phyloP scores from a whole-genome alignment of 805 yeast genomes.

The Starmerella stellata region DNA sequence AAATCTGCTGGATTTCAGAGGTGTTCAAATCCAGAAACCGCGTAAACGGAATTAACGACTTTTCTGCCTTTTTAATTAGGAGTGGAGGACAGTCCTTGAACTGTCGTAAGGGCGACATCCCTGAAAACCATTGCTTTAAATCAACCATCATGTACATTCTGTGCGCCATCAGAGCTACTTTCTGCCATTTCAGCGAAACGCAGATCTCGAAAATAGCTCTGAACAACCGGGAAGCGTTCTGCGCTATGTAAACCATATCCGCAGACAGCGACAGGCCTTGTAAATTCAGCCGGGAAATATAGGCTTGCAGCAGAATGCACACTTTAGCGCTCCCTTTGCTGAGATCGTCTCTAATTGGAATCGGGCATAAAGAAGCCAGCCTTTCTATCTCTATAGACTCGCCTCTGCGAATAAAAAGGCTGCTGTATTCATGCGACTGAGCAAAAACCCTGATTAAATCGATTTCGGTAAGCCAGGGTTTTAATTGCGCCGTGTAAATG shows the following conservation, averaged over 20 bases:
- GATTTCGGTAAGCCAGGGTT: slow-evolving; percentile 46
- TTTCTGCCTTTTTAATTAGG: slow-evolving; percentile 55
- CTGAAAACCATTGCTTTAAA: slow-evolving; percentile 59
- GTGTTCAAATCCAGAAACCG: slow-evolving; percentile 51
- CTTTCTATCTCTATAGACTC: slow-evolving; percentile 59
- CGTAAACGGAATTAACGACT: slow-evolving; percentile 66
- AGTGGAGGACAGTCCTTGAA: slow-evolving; percentile 54
- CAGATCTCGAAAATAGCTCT: slow-evolving; percentile 74
- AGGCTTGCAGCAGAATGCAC: slow-evolving; percentile 64
- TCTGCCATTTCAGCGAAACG: slow-evolving; percentile 52
- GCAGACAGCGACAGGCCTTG: slow-evolving; percentile 84
- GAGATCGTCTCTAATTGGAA: slow-evolving; percentile 60
- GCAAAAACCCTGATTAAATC: slow-evolving; percentile 68
- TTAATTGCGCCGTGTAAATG: slow-evolving; percentile 42
- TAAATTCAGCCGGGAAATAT: slow-evolving; percentile 55
- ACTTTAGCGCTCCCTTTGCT: slow-evolving; percentile 63
- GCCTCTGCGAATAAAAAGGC: slow-evolving; percentile 69
- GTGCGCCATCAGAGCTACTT: slow-evolving; percentile 37
- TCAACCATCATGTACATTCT: slow-evolving; percentile 67
- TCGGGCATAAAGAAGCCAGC: slow-evolving; percentile 57
- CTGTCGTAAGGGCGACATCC: slow-evolving; percentile 68
- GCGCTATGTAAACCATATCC: slow-evolving; percentile 84
- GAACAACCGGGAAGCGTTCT: slow-evolving; percentile 76
- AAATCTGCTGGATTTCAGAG: slow-evolving; percentile 64
- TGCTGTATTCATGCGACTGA: slow-evolving; percentile 66